Percentiles rank a stretch among this genome's conserved stretches.
Evolutionary conservation across 768 basidiomycete genomes (phyloP).

Genomic region (Ramaria sp.): DNA sequence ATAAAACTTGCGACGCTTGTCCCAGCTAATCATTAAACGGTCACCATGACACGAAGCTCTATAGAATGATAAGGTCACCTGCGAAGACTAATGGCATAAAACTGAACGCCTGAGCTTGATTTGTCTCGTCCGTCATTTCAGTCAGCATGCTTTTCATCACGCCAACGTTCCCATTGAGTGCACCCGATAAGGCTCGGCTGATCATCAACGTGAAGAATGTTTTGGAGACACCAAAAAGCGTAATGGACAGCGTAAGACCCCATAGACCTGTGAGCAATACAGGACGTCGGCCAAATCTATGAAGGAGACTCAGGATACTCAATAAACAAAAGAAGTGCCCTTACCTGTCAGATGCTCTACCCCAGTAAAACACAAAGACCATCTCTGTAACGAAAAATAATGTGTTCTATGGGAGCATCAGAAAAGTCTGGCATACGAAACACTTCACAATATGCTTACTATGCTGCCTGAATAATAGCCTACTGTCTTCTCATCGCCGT

Average conservation of each 20-base stretch:
- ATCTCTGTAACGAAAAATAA: conserved; percentile 20
- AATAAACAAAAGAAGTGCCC: neutral
- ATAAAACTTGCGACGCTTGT: conserved; percentile 15
- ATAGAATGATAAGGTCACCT: conserved; percentile 29
- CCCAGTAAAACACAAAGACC: neutral
- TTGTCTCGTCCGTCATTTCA: conserved; percentile 58
- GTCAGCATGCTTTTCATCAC: conserved; percentile 63
- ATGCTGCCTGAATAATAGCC: conserved; percentile 1
- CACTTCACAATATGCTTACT: neutral
- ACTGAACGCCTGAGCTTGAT: conserved; percentile 58
- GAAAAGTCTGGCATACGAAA: neutral
- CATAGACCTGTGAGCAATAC: neutral
- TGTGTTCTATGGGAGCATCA: neutral
- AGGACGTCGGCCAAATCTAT: conserved; percentile 7
- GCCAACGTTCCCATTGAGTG: conserved; percentile 65
- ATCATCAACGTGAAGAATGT: conserved; percentile 27
- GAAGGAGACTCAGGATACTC: neutral
- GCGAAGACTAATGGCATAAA: conserved; percentile 19
- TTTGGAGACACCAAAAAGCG: too few relatives aligned
- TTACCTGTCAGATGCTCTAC: neutral
- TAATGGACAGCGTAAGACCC: neutral
- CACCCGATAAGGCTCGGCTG: conserved; percentile 61
- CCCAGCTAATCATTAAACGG: neutral
- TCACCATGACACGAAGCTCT: neutral
- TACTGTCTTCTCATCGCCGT: neutral